phyloP scores from a whole-genome alignment of 1,284 basidiomycete genomes.

The Ceratobasidium sp. region DNA sequence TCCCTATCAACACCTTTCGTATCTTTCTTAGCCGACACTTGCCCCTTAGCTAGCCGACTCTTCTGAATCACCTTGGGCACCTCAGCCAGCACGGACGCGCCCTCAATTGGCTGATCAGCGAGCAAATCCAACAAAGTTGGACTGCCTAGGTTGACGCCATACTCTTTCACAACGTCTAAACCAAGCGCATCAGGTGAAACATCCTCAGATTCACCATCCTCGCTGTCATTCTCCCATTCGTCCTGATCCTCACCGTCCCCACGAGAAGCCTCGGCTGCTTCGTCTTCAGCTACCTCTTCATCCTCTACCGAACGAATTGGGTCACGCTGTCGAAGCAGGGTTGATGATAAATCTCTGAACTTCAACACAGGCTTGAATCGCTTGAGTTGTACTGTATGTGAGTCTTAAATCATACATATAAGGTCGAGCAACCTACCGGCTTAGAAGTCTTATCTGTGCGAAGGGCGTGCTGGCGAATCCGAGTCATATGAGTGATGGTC shows the following conservation, averaged over 20 bases:
- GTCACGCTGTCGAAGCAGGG: not conserved
- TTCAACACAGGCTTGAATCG: conserved; percentile 4
- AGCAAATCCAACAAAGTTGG: conserved; percentile 11
- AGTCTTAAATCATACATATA: not conserved
- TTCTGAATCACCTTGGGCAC: not conserved
- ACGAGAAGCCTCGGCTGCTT: no score
- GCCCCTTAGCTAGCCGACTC: not conserved
- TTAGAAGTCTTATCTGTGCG: not conserved
- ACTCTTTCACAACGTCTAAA: not conserved
- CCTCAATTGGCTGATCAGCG: not conserved
- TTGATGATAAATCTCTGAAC: not conserved
- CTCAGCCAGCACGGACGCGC: no score
- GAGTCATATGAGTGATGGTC: conserved; percentile 55
- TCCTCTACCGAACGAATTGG: not conserved
- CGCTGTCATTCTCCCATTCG: not conserved
- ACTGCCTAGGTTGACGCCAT: conserved; percentile 1
- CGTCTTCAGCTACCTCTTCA: no score
- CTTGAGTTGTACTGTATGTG: not conserved
- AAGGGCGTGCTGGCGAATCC: conserved; percentile 30
- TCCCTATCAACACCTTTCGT: not conserved
- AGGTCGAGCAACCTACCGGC: not conserved
- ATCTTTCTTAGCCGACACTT: conserved; percentile 16
- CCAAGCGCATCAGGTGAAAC: not conserved
- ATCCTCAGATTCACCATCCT: not conserved
- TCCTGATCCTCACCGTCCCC: no score